phyloP scores from a whole-genome alignment of 495 filamentous ascomycete species.

The Neurospora hispaniola region DNA sequence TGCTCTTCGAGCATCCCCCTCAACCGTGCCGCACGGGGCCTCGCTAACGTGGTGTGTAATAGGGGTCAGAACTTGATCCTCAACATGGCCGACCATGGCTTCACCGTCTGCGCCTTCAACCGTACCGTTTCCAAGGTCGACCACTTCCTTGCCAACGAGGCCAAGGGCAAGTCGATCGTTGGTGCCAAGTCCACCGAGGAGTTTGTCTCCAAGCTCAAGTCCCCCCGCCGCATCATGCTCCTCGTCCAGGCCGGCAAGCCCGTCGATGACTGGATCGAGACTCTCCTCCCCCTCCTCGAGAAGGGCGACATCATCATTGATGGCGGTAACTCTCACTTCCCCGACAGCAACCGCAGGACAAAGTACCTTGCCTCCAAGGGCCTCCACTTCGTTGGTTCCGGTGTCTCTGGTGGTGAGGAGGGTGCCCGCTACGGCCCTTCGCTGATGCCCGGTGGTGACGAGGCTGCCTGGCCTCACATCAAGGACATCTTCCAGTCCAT shows the following conservation, averaged over 20 bases:
- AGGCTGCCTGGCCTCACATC: constrained; percentile 95
- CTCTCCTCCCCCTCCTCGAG: constrained; percentile 80
- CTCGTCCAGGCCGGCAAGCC: constrained; percentile 96
- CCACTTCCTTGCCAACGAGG: constrained; percentile 85
- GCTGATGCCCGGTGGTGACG: constrained; percentile 96
- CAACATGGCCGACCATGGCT: constrained; percentile 93
- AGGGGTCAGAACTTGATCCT: constrained; percentile 90
- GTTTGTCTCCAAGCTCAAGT: constrained; percentile 91
- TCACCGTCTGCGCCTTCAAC: constrained; percentile 95
- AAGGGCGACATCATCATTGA: constrained; percentile 98
- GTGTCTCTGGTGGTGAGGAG: constrained; percentile 98
- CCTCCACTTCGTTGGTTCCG: constrained; percentile 91
- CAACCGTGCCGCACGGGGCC: neutral
- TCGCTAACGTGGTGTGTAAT: constrained; percentile 7
- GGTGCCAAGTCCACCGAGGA: constrained; percentile 92
- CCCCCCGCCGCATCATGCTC: constrained; percentile 90
- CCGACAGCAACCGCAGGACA: constrained; percentile 93
- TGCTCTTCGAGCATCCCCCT: constrained; percentile 4
- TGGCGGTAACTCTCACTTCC: constrained; percentile 98
- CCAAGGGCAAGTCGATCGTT: constrained; percentile 87
- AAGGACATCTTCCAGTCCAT: constrained; percentile 99
- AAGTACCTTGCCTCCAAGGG: constrained; percentile 75
- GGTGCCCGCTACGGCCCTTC: constrained; percentile 95
- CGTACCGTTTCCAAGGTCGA: constrained; percentile 97
- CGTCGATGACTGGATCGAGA: constrained; percentile 97